Evolutionary conservation across 345 rosid genomes (phyloP).

Genomic region (Corchorus olitorius): DNA sequence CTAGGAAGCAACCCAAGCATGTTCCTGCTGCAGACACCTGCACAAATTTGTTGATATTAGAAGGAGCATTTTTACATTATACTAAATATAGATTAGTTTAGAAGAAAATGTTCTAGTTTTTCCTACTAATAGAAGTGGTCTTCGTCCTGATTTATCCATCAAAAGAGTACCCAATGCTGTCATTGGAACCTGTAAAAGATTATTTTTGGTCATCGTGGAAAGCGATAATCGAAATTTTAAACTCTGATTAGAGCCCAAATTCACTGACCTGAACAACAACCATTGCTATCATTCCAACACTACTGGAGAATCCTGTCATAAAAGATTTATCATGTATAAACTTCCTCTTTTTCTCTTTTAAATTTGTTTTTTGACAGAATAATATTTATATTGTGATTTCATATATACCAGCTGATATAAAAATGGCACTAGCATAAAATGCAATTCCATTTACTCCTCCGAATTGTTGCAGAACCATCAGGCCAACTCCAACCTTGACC

Average conservation of each 20-base stretch:
- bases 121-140: slow-evolving; percentile 72
- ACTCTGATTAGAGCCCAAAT: neutral
- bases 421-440: slow-evolving; percentile 58
- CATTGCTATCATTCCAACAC: slow-evolving; percentile 64
- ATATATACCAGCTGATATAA: slow-evolving; percentile 51
- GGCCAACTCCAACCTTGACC: slow-evolving; percentile 64
- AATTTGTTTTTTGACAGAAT: neutral
- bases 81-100: too few relatives aligned
- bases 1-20: slow-evolving; percentile 72
- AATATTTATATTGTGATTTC: neutral
- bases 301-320: slow-evolving; percentile 67
- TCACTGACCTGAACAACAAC: slow-evolving; percentile 59
- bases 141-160: slow-evolving; percentile 75
- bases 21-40: slow-evolving; percentile 58
- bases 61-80: neutral
- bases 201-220: neutral
- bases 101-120: neutral
- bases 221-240: slow-evolving; percentile 3
- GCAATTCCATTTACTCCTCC: slow-evolving; percentile 67
- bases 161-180: slow-evolving; percentile 62
- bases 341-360: neutral
- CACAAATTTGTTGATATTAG: slow-evolving; percentile 8
- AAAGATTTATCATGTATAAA: neutral
- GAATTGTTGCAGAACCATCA: slow-evolving; percentile 82
- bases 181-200: slow-evolving; percentile 64